These are phyloP conservation scores for Coemansia sp. DNA, from an alignment of 192 early-diverging fungal species.

Conservation along the genomic window DNA sequence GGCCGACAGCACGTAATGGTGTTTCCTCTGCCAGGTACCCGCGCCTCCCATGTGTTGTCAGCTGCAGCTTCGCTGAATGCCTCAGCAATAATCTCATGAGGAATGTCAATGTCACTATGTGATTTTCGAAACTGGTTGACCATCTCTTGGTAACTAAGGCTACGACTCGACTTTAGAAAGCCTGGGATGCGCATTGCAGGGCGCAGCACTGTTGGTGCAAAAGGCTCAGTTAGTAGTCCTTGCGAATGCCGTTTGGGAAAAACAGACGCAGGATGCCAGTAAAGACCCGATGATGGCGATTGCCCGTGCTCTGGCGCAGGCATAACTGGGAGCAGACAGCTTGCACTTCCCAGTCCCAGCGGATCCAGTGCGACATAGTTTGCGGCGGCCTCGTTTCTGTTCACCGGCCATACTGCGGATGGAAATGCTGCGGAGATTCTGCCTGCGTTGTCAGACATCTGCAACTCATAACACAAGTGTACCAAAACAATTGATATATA, in stretches of 20 bases:
- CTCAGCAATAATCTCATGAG: slow-evolving; percentile 13
- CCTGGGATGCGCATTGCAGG: slow-evolving; percentile 36
- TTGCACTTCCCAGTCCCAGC: slow-evolving; percentile 10
- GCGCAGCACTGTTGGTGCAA: slow-evolving; percentile 18
- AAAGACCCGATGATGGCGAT: background rate
- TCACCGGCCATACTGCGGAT: slow-evolving; percentile 35
- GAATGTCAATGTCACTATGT: slow-evolving; percentile 28
- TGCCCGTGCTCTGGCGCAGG: background rate
- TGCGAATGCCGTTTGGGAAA: slow-evolving; percentile 1
- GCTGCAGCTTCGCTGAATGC: slow-evolving; percentile 19
- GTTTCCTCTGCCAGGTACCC: slow-evolving; percentile 17
- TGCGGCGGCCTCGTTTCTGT: slow-evolving; percentile 17
- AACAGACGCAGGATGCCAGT: slow-evolving; percentile 24
- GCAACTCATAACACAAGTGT: background rate
- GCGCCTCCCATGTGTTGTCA: slow-evolving; percentile 12
- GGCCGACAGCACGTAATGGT: slow-evolving; percentile 27
- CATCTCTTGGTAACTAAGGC: slow-evolving; percentile 12
- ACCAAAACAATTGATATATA: background rate
- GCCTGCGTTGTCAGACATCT: background rate
- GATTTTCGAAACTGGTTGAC: slow-evolving; percentile 9
- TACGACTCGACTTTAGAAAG: slow-evolving; percentile 16
- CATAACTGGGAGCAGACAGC: slow-evolving; percentile 26
- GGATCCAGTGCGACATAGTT: slow-evolving; percentile 14
- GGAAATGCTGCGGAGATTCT: slow-evolving; percentile 22
- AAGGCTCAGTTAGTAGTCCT: slow-evolving; percentile 6